These are phyloP conservation scores for Lasiosphaeris hirsuta DNA, from an alignment of 495 filamentous ascomycete genomes.

Conservation along the genomic window DNA sequence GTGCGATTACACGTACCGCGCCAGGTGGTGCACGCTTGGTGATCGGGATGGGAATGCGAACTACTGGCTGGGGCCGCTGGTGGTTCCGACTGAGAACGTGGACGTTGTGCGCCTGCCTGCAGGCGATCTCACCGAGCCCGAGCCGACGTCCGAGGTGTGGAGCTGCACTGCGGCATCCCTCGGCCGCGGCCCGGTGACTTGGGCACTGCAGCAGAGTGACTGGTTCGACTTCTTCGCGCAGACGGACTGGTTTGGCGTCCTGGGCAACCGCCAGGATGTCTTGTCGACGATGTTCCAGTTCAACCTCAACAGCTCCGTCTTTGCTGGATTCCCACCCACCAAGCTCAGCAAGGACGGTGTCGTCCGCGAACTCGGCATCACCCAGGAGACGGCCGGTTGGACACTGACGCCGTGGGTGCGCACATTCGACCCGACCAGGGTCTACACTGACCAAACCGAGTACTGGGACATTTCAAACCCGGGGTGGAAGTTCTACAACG, in stretches of 20 bases:
- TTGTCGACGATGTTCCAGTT: background rate
- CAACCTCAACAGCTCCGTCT: conserved; percentile 8
- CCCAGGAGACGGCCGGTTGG: background rate
- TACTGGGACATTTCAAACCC: background rate
- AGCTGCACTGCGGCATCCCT: conserved; percentile 9
- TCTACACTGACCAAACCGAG: background rate
- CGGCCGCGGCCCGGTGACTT: conserved; percentile 3
- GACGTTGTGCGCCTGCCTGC: background rate
- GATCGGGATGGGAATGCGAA: background rate
- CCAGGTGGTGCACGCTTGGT: conserved; percentile 7
- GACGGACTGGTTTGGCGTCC: background rate
- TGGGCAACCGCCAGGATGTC: background rate
- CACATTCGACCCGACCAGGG: conserved; percentile 1
- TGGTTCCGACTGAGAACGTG: background rate
- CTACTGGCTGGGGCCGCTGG: background rate
- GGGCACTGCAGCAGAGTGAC: background rate
- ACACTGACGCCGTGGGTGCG: background rate
- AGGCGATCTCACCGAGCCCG: conserved; percentile 5
- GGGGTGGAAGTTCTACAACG: conserved; percentile 10
- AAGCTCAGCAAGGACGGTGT: background rate
- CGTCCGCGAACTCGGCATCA: background rate
- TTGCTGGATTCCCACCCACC: background rate
- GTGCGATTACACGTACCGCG: background rate
- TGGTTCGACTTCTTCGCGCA: conserved; percentile 1
- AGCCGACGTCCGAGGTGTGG: background rate